Base-by-base conservation (phyloP, 169 alveolate species). In the Eimeria zaria region DNA sequence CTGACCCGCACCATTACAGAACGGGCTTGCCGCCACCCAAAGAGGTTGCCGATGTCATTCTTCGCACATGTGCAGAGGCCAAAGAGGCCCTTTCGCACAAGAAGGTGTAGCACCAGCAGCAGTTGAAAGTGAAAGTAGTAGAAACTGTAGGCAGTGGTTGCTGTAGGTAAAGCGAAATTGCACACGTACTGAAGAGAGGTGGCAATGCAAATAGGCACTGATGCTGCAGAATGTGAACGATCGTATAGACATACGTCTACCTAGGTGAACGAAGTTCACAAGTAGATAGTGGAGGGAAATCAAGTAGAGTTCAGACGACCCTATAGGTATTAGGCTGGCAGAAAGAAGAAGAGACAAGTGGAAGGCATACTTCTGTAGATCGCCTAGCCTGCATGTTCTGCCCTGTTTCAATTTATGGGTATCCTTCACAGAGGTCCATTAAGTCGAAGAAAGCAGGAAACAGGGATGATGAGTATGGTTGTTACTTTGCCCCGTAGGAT, bases 11-110 rank as follows among this genome's bases (percentile, higher is more conserved):
- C 71, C 98, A 98, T 85, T 99, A 98, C 96, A 97, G 99, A 81
- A 98, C 99, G 8, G 99, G 99, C 4, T 98, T 99, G 97, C 98
- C 99, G 2, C 98, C 99, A 30, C 98, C 99, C 88, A 99, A 98
- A 55, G 99, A 98, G 84, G 98, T 98, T 64, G 99, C 99, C 36
- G 97, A 97, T 60, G 98, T 98, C 92, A 97, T 99, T 76, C 97
- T 98, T 69, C 98, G 98, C 83, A 98, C 98, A 62, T 98, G 98
- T 9, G 97, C 96, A n/a, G 97, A 98, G 76, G 99, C 99, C 33
- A 98, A 98, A 87, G 97, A 97, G 74, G 98, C 97, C 33, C 97
- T 99, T 44, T 97, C 98, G 53, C 98, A 97, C 85, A 91, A 98
- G 30, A 69, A 96, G 97, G 99, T 98, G 85, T 24, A 74, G 58